Evolutionary conservation across 164 flowering plant genomes (phyloP), one percentile per base, ranked within the genome.

Genomic region (Aristolochia contorta): DNA sequence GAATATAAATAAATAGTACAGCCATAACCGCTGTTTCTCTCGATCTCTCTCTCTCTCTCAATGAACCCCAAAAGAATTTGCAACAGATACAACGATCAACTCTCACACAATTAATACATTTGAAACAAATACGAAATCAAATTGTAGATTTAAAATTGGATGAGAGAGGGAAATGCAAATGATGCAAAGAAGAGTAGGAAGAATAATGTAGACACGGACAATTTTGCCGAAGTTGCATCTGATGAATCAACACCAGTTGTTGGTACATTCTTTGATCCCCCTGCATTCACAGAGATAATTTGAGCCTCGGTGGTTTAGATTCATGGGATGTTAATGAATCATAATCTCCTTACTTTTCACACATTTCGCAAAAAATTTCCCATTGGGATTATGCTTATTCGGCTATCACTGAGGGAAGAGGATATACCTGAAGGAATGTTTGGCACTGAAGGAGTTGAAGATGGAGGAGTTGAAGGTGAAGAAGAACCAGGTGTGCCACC

Each of bases 371-470:
- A 3, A 37, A 19, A 50, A n/a, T 50, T n/a, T 16, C 54, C 12
- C n/a, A 37, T 10, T 6, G 43, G 21, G 2, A 50, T 22, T 5
- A n/a, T n/a, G 20, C 22, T 16, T 50, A 6, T 5, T 13, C n/a
- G 30, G 30, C 1, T 3, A 6, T 12, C 25, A 56, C 16, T 56
- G n/a, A n/a, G 18, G 6, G 18, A 23, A 24, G 19, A 56, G 4
- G 41, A 24, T 32, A 15, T 60, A 70, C 74, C 71, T 62, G 72
- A 23, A 59, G 70, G 70, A 48, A 23, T 41, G 55, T 16, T 46
- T 23, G 58, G n/a, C 18, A 22, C n/a, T 55, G 58, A 15, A 21
- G 65, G 62, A 6, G 58, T 48, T n/a, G 51, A 22, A 19, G 57
- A 8, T 16, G 53, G 43, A 16, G 71, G n/a, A n/a, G n/a, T n/a